phyloP scores from a whole-genome alignment of 306 rosid species.

The Cicer arietinum region DNA sequence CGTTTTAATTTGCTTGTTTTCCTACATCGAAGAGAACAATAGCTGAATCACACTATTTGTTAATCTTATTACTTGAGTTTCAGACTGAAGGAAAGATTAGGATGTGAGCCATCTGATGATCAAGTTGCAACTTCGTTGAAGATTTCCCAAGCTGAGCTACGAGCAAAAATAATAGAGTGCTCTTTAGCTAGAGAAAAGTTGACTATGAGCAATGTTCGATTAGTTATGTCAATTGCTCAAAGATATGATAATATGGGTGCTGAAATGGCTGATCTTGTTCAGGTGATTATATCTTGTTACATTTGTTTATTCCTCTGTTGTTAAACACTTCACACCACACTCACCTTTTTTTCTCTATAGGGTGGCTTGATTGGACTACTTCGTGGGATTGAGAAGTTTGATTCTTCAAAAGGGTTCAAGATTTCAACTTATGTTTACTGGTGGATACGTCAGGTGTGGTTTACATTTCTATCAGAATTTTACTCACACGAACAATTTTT shows the following conservation, averaged over 20 bases:
- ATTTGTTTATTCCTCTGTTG: slow-evolving; percentile 22
- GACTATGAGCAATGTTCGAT: slow-evolving; percentile 95
- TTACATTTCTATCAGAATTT: slow-evolving; percentile 25
- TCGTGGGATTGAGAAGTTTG: slow-evolving; percentile 95
- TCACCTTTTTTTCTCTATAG: slow-evolving; percentile 51
- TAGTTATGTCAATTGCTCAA: slow-evolving; percentile 92
- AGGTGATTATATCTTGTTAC: slow-evolving; percentile 57
- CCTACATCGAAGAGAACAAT: slow-evolving; percentile 21
- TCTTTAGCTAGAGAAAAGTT: slow-evolving; percentile 87
- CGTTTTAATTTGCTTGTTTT: slow-evolving; percentile 25
- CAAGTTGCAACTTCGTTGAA: slow-evolving; percentile 79
- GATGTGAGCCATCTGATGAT: slow-evolving; percentile 89
- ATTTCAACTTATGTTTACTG: slow-evolving; percentile 97
- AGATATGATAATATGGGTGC: slow-evolving; percentile 91
- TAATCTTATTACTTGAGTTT: slow-evolving; percentile 44
- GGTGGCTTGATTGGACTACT: slow-evolving; percentile 96
- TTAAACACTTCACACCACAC: neutral
- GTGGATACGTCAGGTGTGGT: slow-evolving; percentile 99
- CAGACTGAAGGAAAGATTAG: slow-evolving; percentile 83
- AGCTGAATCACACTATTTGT: slow-evolving; percentile 8
- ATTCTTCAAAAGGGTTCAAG: slow-evolving; percentile 91
- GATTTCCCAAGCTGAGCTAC: slow-evolving; percentile 73
- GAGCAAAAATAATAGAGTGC: slow-evolving; percentile 68
- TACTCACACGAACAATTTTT: neutral
- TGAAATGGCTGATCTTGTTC: slow-evolving; percentile 95